A percentile compares a stretch with the other conserved stretches of the same genome.
Conservation (phyloP, 352 stramenopile species). For the Phytophthora crassamura region DNA sequence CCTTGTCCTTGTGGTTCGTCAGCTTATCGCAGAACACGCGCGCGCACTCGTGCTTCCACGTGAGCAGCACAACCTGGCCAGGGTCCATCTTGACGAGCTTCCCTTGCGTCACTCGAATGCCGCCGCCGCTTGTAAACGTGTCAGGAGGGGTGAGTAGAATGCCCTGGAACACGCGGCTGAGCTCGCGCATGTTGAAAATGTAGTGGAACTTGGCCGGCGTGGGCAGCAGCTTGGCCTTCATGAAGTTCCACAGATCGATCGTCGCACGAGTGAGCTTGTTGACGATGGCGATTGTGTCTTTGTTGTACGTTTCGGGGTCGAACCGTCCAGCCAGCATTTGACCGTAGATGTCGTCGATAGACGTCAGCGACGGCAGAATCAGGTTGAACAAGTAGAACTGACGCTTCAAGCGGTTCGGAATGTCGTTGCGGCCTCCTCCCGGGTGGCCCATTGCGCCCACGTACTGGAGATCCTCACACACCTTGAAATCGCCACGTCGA, state of each 20-base stretch:
- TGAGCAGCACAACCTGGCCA: constrained; percentile 91
- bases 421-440: constrained; percentile 97
- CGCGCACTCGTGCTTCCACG: constrained; percentile 99
- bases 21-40: constrained; percentile 99
- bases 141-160: constrained; percentile 96
- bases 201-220: constrained; percentile 99
- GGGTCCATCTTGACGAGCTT: constrained; percentile 92
- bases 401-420: constrained; percentile 99
- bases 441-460: constrained; percentile 98
- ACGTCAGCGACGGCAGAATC: constrained; percentile 96
- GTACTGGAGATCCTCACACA: constrained; percentile 98
- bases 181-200: constrained; percentile 99
- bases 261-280: constrained; percentile 95
- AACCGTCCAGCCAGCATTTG: constrained; percentile 98
- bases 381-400: constrained; percentile 99
- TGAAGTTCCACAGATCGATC: constrained; percentile 97
- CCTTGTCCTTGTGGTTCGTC: constrained; percentile 97
- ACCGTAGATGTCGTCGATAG: constrained; percentile 99
- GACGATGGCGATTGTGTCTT: constrained; percentile 88
- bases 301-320: constrained; percentile 85
- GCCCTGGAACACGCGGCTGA: constrained; percentile 98
- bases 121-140: constrained; percentile 93
- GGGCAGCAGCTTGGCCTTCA: constrained; percentile 97
- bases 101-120: constrained; percentile 81
- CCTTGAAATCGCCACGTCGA: constrained; percentile 98